These are phyloP conservation scores for Buxus sempervirens DNA, from an alignment of 164 flowering plant genomes.

Conservation along the genomic window DNA sequence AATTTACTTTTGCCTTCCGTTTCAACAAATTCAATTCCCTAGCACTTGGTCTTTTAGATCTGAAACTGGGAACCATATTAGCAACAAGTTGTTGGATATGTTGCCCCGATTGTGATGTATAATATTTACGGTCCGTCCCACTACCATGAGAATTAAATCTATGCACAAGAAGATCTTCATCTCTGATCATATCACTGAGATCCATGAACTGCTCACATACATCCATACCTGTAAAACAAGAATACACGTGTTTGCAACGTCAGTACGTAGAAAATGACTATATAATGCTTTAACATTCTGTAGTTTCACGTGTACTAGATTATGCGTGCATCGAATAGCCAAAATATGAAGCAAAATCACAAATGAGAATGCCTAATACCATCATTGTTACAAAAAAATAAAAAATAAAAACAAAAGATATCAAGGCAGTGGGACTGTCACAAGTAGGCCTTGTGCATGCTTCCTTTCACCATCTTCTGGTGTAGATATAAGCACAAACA, in stretches of 20 bases:
- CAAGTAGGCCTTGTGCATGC: neutral
- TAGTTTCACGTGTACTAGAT: no score
- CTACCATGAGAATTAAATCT: constrained; percentile 46
- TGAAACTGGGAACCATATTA: constrained; percentile 61
- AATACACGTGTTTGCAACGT: constrained; percentile 7
- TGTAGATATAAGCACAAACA: no score
- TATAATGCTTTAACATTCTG: no score
- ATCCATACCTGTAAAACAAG: constrained; percentile 64
- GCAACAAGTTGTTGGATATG: constrained; percentile 62
- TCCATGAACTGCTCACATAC: constrained; percentile 97
- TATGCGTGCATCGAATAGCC: neutral
- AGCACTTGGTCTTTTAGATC: constrained; percentile 83
- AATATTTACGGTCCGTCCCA: constrained; percentile 47
- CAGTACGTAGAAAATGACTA: neutral
- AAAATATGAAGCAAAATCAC: neutral
- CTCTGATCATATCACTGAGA: constrained; percentile 90
- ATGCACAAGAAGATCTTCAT: constrained; percentile 81
- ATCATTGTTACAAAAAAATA: neutral
- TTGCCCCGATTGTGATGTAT: constrained; percentile 38
- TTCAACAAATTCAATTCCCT: constrained; percentile 85
- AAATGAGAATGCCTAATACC: neutral
- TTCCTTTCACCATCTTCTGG: no score
- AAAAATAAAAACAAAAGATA: neutral
- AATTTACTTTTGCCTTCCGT: constrained; percentile 84
- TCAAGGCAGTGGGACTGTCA: neutral